phyloP scores from a whole-genome alignment of 352 stramenopile species.

The Phytopythium oedochilum region DNA sequence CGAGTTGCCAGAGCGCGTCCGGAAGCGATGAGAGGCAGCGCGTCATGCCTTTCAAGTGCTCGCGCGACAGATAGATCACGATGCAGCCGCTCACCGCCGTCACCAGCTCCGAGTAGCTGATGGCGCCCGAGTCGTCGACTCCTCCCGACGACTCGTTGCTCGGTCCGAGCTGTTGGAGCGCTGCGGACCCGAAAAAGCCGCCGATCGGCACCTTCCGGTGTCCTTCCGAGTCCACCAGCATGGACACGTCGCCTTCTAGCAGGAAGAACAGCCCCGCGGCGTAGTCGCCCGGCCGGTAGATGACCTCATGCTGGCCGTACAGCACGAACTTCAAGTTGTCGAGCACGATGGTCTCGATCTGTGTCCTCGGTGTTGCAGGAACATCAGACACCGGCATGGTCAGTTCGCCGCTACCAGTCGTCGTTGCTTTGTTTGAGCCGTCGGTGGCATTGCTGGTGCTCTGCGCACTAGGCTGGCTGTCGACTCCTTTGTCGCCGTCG shows the following conservation, averaged over 20 bases:
- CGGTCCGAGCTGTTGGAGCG: too few relatives aligned
- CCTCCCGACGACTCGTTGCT: too few relatives aligned
- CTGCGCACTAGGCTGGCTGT: not conserved
- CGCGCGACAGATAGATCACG: conserved; percentile 37
- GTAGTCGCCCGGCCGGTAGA: conserved; percentile 51
- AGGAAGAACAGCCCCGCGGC: conserved; percentile 54
- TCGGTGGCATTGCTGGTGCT: not conserved
- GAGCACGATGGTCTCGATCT: conserved; percentile 40
- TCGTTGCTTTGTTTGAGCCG: too few relatives aligned
- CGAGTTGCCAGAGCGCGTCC: conserved; percentile 25
- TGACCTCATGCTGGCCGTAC: conserved; percentile 51
- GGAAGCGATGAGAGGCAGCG: conserved; percentile 37
- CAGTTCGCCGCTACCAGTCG: too few relatives aligned
- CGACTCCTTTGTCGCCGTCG: not conserved
- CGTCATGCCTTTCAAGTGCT: conserved; percentile 47
- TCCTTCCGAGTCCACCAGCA: conserved; percentile 15
- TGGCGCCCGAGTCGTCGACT: conserved; percentile 17
- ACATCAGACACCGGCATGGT: too few relatives aligned
- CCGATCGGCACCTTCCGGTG: conserved; percentile 18
- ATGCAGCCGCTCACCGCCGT: conserved; percentile 54
- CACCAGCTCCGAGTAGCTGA: conserved; percentile 47
- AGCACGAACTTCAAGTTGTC: conserved; percentile 47
- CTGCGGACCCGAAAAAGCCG: conserved; percentile 44
- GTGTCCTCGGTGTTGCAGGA: too few relatives aligned
- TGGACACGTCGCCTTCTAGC: conserved; percentile 43